Conservation (phyloP, 805 yeast genomes). For the Saitoella complicata region DNA sequence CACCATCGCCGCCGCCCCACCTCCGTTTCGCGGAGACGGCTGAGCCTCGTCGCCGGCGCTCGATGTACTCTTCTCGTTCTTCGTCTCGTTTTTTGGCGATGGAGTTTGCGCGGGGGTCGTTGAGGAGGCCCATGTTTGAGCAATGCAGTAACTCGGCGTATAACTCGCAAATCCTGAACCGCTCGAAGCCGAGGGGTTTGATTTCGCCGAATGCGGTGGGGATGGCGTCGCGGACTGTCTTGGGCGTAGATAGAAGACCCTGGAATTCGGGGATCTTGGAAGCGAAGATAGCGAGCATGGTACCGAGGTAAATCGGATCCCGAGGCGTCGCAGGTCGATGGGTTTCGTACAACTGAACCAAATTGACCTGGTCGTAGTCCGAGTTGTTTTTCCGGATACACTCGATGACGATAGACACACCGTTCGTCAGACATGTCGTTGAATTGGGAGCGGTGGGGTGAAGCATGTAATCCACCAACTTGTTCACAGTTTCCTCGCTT, state of each 20-base stretch:
- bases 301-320: constrained; percentile 86
- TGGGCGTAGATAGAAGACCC: constrained; percentile 30
- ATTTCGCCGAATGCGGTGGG: constrained; percentile 50
- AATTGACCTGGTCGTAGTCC: constrained; percentile 83
- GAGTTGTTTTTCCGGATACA: constrained; percentile 89
- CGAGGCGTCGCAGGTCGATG: constrained; percentile 85
- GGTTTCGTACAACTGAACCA: constrained; percentile 62
- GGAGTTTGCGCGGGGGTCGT: constrained; percentile 55
- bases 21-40: not conserved
- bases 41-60: not conserved
- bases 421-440: constrained; percentile 66
- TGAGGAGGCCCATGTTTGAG: constrained; percentile 87
- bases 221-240: constrained; percentile 23
- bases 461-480: constrained; percentile 62
- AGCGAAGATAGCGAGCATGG: constrained; percentile 62
- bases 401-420: constrained; percentile 89
- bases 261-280: constrained; percentile 56
- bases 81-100: constrained; percentile 54
- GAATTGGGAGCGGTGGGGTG: constrained; percentile 11
- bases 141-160: constrained; percentile 92
- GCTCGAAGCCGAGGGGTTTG: constrained; percentile 75
- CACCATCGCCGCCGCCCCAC: not conserved
- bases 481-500: constrained; percentile 48
- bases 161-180: constrained; percentile 78
- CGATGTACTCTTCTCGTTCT: constrained; percentile 29